Evolutionary conservation across 2,329 filamentous ascomycete species (phyloP).

Genomic region (Cadophora gregata): DNA sequence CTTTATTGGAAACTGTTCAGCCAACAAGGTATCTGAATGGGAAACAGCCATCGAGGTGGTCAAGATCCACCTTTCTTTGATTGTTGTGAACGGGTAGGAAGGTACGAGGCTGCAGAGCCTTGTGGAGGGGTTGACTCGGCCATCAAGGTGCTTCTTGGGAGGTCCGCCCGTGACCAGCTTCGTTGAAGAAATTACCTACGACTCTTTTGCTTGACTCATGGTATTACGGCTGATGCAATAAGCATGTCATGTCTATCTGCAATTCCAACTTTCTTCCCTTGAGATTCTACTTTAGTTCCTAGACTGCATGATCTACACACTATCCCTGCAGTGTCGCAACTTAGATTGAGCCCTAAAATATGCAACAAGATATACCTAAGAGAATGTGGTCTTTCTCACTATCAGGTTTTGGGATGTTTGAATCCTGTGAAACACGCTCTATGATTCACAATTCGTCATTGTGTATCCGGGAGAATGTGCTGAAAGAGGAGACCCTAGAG

Average conservation of each 20-base stretch:
- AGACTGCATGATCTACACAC: too few species aligned
- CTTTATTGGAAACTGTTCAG: not conserved
- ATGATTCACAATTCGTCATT: too few species aligned
- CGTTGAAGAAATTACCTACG: not conserved
- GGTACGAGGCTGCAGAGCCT: slow-evolving; percentile 23
- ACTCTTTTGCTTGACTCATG: not conserved
- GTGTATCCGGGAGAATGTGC: too few species aligned
- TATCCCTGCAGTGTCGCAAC: too few species aligned
- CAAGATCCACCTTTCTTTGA: slow-evolving; percentile 2
- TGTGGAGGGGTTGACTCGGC: not conserved
- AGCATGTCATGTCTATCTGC: not conserved
- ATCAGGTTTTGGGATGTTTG: too few species aligned
- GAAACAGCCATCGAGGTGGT: slow-evolving; percentile 17
- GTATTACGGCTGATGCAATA: not conserved
- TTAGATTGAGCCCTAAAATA: too few species aligned
- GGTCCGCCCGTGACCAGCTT: not conserved
- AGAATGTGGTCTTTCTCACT: too few species aligned
- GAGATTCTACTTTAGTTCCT: too few species aligned
- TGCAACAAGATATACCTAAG: too few species aligned
- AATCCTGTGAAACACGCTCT: too few species aligned
- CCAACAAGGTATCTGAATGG: slow-evolving; percentile 18
- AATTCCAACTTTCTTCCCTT: too few species aligned
- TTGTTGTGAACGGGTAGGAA: slow-evolving; percentile 17
- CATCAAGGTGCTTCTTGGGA: slow-evolving; percentile 23
- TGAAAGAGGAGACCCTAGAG: too few species aligned